Base-by-base conservation (phyloP, 305 asterid species). In the Caryopteris hybrid region DNA sequence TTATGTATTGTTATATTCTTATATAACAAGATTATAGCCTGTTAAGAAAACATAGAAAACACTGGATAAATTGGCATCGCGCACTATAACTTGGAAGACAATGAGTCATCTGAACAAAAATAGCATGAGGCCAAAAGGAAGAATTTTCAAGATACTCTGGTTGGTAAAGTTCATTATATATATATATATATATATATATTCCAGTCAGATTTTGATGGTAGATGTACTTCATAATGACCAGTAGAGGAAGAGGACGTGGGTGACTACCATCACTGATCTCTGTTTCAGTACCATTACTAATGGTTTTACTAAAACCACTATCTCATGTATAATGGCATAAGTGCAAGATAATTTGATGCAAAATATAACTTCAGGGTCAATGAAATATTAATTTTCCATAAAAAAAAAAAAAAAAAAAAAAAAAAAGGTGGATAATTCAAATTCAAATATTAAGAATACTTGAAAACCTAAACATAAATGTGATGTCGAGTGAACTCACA, bases 401-500 rank as follows among this genome's bases (percentile, higher is more conserved):
- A 22, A 39, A 1, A 34, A 3, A 18, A 52, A 45, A 17, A 22
- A 10, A 6, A 4, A 14, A 52, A 18, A 52, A 66, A 14, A 68
- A 4, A 27, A 33, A 33, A 42, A 22, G 8, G 29, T 45, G 39
- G 22, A 43, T 33, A 16, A 13, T 7, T 62, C 67, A 36, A 46
- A 47, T 55, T 18, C 29, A 58, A 22, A 57, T 34, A n/a, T n/a
- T 31, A 64, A 64, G 39, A 56, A 52, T 27, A 36, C 21, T 2
- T 47, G 18, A 62, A 29, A 48, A 62, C 62, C 3, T 27, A 41
- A 46, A 36, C 39, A 61, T n/a, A 20, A 36, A 41, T 1, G 60
- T 51, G 38, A 74, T 38, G 72, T 60, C 22, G 48, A 41, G 57
- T 20, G 69, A 80, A 86, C 92, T 88, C 83, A 88, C 95, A 70